phyloP scores from a whole-genome alignment of 371 early-diverging fungal species.

The Parasitella parasitica region DNA sequence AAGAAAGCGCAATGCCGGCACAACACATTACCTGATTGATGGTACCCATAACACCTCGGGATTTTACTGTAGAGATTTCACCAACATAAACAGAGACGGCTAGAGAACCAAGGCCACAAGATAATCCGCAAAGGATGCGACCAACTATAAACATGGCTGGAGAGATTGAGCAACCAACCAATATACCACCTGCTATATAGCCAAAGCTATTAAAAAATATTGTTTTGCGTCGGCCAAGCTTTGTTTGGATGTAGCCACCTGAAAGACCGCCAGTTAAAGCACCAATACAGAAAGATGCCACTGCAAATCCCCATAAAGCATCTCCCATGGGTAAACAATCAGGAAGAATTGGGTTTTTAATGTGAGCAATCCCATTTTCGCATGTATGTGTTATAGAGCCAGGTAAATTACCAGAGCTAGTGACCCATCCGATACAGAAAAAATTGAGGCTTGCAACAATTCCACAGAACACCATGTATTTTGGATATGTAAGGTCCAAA shows the following conservation, averaged over 20 bases:
- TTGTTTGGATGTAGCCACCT: conserved; percentile 55
- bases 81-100: conserved; percentile 78
- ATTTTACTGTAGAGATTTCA: conserved; percentile 70
- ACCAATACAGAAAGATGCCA: conserved; percentile 65
- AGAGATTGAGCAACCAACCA: conserved; percentile 55
- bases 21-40: conserved; percentile 41
- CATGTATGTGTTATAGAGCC: conserved; percentile 25
- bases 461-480: conserved; percentile 39
- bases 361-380: background rate
- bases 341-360: conserved; percentile 9
- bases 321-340: conserved; percentile 28
- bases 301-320: conserved; percentile 53
- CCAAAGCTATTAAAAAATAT: conserved; percentile 60
- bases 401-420: conserved; percentile 45
- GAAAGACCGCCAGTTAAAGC: conserved; percentile 68
- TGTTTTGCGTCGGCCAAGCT: conserved; percentile 64
- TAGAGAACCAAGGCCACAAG: conserved; percentile 74
- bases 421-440: conserved; percentile 42
- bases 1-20: conserved; percentile 68
- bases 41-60: conserved; percentile 63
- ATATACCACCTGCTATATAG: conserved; percentile 63
- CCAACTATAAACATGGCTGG: conserved; percentile 68
- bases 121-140: conserved; percentile 77
- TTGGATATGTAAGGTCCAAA: conserved; percentile 26
- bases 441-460: conserved; percentile 34